Percentiles rank a stretch among this genome's conserved stretches.
Conservation (phyloP, 306 rosid species). For the Chamaecrista fasciculata region DNA sequence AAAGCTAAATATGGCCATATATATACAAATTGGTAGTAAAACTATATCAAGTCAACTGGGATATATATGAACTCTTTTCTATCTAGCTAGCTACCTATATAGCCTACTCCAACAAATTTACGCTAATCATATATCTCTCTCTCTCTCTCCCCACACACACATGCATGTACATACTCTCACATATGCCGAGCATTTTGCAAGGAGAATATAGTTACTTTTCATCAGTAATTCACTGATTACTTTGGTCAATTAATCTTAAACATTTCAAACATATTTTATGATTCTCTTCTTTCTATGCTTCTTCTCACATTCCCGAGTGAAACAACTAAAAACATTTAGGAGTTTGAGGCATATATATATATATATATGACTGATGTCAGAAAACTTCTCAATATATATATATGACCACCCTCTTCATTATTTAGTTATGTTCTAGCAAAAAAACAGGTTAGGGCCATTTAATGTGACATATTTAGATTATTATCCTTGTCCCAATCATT, state of each 20-base stretch:
- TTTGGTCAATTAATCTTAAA: conserved; percentile 15
- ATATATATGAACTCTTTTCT: no score
- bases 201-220: neutral
- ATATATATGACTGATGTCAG: neutral
- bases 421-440: conserved; percentile 25
- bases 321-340: neutral
- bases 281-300: conserved; percentile 22
- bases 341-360: conserved; percentile 6
- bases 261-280: neutral
- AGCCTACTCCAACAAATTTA: no score
- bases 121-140: no score
- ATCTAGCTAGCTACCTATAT: no score
- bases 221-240: neutral
- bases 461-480: conserved; percentile 25
- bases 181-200: no score
- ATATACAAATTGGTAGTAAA: no score
- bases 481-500: conserved; percentile 52
- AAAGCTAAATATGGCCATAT: no score
- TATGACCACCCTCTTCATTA: neutral
- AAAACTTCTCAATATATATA: neutral
- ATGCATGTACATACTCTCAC: neutral
- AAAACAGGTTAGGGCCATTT: conserved; percentile 33
- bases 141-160: no score
- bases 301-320: conserved; percentile 16
- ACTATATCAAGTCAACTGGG: no score